These are phyloP conservation scores for Apiotrichum gracile DNA, from an alignment of 1,284 basidiomycete genomes.

Conservation along the genomic window DNA sequence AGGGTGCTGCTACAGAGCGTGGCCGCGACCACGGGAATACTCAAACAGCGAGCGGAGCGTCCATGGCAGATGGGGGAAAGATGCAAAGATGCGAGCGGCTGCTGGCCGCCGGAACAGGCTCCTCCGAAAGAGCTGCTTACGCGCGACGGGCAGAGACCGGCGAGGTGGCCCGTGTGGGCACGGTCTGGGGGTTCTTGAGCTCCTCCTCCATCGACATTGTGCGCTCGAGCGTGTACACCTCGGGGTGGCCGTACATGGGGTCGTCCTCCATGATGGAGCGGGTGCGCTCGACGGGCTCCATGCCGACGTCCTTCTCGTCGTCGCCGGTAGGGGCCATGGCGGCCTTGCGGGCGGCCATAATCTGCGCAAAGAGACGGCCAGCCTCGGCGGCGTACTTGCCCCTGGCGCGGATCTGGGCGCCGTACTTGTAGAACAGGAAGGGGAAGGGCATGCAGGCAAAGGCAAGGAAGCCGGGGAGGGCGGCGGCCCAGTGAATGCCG, in stretches of 20 bases:
- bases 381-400: slow-evolving; percentile 49
- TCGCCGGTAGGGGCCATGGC: slow-evolving; percentile 2
- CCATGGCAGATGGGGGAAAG: too few species aligned
- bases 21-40: too few species aligned
- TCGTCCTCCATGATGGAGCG: slow-evolving; percentile 5
- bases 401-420: slow-evolving; percentile 55
- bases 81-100: neutral
- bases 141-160: neutral
- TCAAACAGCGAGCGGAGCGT: too few species aligned
- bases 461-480: slow-evolving; percentile 59
- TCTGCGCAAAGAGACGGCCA: slow-evolving; percentile 30
- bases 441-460: slow-evolving; percentile 57
- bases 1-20: too few species aligned
- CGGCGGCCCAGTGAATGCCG: slow-evolving; percentile 62
- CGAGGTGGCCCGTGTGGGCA: neutral
- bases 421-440: slow-evolving; percentile 52
- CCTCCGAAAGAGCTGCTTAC: neutral
- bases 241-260: slow-evolving; percentile 5
- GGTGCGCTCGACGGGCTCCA: neutral
- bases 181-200: slow-evolving; percentile 3
- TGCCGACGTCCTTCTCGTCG: slow-evolving; percentile 10
- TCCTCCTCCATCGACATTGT: slow-evolving; percentile 17
- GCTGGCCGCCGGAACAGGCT: too few species aligned
- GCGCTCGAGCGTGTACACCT: slow-evolving; percentile 17
- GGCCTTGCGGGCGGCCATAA: slow-evolving; percentile 36